phyloP scores from a whole-genome alignment of 1,284 basidiomycete species.

The Cutaneotrichosporon sp. region DNA sequence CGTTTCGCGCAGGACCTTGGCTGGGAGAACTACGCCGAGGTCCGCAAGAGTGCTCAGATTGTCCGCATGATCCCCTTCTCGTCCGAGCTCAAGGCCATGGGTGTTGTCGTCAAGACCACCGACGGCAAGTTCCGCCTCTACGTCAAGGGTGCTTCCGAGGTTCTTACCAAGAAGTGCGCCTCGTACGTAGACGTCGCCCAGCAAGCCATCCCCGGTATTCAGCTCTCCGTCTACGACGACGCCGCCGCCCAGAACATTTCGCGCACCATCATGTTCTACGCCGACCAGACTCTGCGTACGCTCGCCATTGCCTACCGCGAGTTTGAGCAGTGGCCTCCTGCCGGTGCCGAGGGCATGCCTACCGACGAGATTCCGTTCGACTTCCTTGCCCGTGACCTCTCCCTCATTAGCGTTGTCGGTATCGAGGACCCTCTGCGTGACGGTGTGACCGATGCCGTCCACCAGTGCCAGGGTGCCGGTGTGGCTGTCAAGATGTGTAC shows the following conservation, averaged over 20 bases:
- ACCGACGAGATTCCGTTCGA: slow-evolving; percentile 61
- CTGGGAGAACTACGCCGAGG: slow-evolving; percentile 71
- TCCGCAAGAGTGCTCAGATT: slow-evolving; percentile 61
- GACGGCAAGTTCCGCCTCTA: slow-evolving; percentile 66
- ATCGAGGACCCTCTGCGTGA: slow-evolving; percentile 93
- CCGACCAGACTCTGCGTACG: slow-evolving; percentile 88
- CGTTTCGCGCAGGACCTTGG: slow-evolving; percentile 79
- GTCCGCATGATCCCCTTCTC: slow-evolving; percentile 93
- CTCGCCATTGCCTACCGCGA: slow-evolving; percentile 91
- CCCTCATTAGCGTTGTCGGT: slow-evolving; percentile 79
- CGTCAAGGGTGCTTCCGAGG: slow-evolving; percentile 91
- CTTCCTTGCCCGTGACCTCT: slow-evolving; percentile 65
- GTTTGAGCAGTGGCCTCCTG: slow-evolving; percentile 79
- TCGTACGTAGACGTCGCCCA: slow-evolving; percentile 62
- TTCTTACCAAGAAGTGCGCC: slow-evolving; percentile 69
- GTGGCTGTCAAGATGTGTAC: slow-evolving; percentile 99
- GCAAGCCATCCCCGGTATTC: slow-evolving; percentile 10
- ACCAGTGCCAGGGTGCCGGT: slow-evolving; percentile 78
- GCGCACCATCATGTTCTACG: slow-evolving; percentile 88
- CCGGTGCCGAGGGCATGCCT: slow-evolving; percentile 53
- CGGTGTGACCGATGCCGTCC: slow-evolving; percentile 82
- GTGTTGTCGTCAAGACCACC: slow-evolving; percentile 67
- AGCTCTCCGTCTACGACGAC: slow-evolving; percentile 32
- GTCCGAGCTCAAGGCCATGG: slow-evolving; percentile 94
- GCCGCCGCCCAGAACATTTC: slow-evolving; percentile 30